Percentiles rank a stretch among this genome's conserved stretches.
phyloP scores from a whole-genome alignment of 208 protist species.

The Borovskyia barvae region DNA sequence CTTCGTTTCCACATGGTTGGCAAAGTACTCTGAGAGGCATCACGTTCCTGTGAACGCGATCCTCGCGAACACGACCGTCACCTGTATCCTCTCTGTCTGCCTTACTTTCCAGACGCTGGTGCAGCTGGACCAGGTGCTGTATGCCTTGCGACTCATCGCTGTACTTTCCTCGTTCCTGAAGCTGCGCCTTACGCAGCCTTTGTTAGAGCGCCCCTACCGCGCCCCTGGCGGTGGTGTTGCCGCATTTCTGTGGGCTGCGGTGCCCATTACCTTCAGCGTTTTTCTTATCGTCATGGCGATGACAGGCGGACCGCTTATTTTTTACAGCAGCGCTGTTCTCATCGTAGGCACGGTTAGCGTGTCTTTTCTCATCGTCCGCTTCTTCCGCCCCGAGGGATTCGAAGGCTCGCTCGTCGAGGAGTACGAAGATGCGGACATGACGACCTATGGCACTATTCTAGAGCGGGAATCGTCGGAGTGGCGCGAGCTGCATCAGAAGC shows the following conservation, averaged over 20 bases:
- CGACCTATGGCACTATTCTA: slow-evolving; percentile 80
- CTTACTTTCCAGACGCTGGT: slow-evolving; percentile 83
- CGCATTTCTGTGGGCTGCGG: slow-evolving; percentile 50
- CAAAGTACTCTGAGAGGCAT: slow-evolving; percentile 45
- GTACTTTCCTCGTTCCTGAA: slow-evolving; percentile 76
- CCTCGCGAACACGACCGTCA: slow-evolving; percentile 71
- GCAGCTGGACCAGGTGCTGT: slow-evolving; percentile 84
- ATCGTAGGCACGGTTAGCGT: slow-evolving; percentile 58
- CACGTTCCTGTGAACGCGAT: slow-evolving; percentile 81
- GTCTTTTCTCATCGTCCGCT: slow-evolving; percentile 60
- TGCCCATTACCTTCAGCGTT: slow-evolving; percentile 70
- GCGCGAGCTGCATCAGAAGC: slow-evolving; percentile 57
- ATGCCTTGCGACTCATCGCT: slow-evolving; percentile 73
- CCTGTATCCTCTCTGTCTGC: slow-evolving; percentile 62
- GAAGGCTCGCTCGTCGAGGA: slow-evolving; percentile 82
- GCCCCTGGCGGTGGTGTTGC: slow-evolving; percentile 60
- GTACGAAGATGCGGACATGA: slow-evolving; percentile 81
- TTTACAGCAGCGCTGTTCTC: slow-evolving; percentile 49
- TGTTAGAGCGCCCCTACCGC: slow-evolving; percentile 75
- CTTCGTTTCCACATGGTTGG: slow-evolving; percentile 69
- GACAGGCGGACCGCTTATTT: slow-evolving; percentile 42
- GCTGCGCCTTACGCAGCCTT: slow-evolving; percentile 64
- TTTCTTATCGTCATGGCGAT: slow-evolving; percentile 74
- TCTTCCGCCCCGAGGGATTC: slow-evolving; percentile 74
- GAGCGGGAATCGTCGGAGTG: slow-evolving; percentile 69